Conservation (phyloP, 2,329 filamentous ascomycete genomes). For the Colletotrichum viniferum region DNA sequence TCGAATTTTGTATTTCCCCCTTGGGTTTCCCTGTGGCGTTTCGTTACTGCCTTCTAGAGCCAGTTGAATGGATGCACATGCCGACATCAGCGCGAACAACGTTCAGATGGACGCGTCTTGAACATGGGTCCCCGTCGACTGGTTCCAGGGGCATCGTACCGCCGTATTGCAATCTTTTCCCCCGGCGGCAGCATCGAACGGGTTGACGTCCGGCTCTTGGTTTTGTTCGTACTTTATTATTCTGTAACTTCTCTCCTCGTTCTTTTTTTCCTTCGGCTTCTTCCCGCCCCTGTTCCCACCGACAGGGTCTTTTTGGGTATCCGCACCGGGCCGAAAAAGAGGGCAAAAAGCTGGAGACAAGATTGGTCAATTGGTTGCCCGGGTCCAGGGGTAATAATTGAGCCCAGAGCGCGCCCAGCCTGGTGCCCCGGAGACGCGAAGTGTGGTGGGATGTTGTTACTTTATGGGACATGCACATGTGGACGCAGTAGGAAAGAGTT, state of each 20-base stretch:
- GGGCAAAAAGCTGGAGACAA: not conserved
- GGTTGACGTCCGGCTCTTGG: not conserved
- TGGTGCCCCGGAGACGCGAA: not conserved
- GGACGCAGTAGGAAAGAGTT: not conserved
- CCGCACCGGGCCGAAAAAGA: slow-evolving; percentile 11
- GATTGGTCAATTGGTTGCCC: slow-evolving; percentile 8
- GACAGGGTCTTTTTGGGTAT: slow-evolving; percentile 3
- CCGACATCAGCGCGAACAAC: not conserved
- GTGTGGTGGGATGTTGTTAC: not conserved
- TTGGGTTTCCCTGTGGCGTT: not conserved
- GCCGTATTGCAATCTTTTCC: not conserved
- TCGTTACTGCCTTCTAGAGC: not conserved
- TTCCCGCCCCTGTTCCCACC: slow-evolving; percentile 4
- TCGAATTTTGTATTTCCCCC: not conserved
- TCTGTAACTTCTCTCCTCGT: not conserved
- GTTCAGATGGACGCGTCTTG: not conserved
- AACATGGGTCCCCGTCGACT: not conserved
- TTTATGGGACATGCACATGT: not conserved
- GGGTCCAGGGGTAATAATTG: not conserved
- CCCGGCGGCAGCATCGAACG: not conserved
- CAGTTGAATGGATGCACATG: not conserved
- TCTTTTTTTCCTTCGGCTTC: not conserved
- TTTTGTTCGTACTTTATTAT: not conserved
- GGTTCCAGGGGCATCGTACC: not conserved
- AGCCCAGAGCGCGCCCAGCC: not conserved